Conservation (phyloP, 768 basidiomycete species). For the Suillus variegatus region DNA sequence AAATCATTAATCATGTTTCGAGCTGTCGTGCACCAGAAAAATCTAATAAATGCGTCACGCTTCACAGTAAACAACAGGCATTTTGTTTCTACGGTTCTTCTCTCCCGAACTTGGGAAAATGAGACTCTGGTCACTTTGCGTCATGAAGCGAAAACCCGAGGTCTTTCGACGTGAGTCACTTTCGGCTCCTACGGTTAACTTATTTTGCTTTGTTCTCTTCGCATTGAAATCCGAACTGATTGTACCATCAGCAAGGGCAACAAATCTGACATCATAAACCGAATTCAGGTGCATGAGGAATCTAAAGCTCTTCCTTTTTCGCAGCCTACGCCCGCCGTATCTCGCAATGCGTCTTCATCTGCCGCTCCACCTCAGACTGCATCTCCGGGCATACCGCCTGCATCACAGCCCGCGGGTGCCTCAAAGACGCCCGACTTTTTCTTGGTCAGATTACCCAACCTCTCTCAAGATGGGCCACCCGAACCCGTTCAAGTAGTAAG, state of each 20-base stretch:
- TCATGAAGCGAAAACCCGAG: slow-evolving; percentile 55
- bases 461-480: slow-evolving; percentile 43
- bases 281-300: slow-evolving; percentile 54
- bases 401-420: slow-evolving; percentile 22
- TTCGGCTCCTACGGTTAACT: not conserved
- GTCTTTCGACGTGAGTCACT: slow-evolving; percentile 52
- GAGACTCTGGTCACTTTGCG: slow-evolving; percentile 50
- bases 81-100: slow-evolving; percentile 57
- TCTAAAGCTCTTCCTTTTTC: slow-evolving; percentile 23
- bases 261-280: slow-evolving; percentile 56
- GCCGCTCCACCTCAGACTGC: slow-evolving; percentile 27
- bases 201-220: slow-evolving; percentile 8
- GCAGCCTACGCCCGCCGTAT: slow-evolving; percentile 23
- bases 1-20: slow-evolving; percentile 33
- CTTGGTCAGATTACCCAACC: slow-evolving; percentile 59
- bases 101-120: slow-evolving; percentile 57
- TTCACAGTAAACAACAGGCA: slow-evolving; percentile 23
- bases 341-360: slow-evolving; percentile 29
- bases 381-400: slow-evolving; percentile 46
- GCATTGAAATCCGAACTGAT: slow-evolving; percentile 12
- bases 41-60: slow-evolving; percentile 9
- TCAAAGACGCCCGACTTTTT: slow-evolving; percentile 36
- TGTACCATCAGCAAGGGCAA: slow-evolving; percentile 48
- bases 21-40: slow-evolving; percentile 17
- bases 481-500: slow-evolving; percentile 61